phyloP scores from a whole-genome alignment of 495 filamentous ascomycete species.

The Lophium mytilinum region DNA sequence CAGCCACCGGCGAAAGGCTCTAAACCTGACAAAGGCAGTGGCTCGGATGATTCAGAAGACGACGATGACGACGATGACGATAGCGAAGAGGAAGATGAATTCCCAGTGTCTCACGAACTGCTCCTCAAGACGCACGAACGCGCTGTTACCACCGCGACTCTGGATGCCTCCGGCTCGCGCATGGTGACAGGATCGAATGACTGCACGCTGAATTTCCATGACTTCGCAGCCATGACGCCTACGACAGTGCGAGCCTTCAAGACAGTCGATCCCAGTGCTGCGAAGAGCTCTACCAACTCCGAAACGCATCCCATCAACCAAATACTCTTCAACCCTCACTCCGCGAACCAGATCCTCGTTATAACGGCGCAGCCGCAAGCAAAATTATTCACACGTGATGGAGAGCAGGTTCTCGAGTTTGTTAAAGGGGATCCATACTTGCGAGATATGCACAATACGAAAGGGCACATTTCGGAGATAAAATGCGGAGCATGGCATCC shows the following conservation, averaged over 20 bases:
- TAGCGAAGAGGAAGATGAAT: constrained; percentile 77
- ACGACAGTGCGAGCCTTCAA: constrained; percentile 90
- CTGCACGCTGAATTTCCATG: constrained; percentile 84
- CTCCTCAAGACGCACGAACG: constrained; percentile 86
- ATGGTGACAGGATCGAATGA: constrained; percentile 85
- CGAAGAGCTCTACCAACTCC: constrained; percentile 60
- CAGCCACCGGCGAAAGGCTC: background rate
- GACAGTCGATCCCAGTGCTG: constrained; percentile 75
- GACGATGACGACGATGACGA: constrained; percentile 51
- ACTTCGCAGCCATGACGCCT: constrained; percentile 91
- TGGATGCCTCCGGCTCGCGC: constrained; percentile 79
- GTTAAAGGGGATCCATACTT: constrained; percentile 98
- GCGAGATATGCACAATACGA: constrained; percentile 91
- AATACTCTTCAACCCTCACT: constrained; percentile 75
- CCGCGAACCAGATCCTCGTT: constrained; percentile 74
- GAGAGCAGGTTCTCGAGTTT: constrained; percentile 75
- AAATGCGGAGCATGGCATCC: constrained; percentile 85
- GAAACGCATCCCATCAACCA: constrained; percentile 85
- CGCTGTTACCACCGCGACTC: constrained; percentile 70
- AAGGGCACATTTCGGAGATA: constrained; percentile 87
- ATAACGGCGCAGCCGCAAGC: constrained; percentile 82
- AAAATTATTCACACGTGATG: constrained; percentile 81
- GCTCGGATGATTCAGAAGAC: constrained; percentile 37
- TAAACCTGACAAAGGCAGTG: constrained; percentile 11
- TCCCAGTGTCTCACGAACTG: constrained; percentile 88